Percentiles rank a stretch among this genome's conserved stretches.
Conservation (phyloP, 2,329 filamentous ascomycete species). For the Emergomyces orientalis region DNA sequence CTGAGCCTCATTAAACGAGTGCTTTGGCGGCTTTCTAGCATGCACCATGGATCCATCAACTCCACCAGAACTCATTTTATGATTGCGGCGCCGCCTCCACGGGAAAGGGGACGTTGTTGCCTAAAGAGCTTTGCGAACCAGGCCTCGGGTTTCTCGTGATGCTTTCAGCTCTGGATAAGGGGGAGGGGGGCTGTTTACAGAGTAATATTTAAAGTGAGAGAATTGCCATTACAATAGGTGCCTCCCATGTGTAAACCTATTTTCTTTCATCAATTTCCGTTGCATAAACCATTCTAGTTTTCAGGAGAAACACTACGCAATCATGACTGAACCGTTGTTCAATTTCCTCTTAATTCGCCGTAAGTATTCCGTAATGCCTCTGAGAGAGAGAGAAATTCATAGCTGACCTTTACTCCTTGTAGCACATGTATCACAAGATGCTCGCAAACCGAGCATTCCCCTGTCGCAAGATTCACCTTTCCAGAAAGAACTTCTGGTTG, state of each 20-base stretch:
- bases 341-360: background rate
- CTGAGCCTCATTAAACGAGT: background rate
- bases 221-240: background rate
- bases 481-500: background rate
- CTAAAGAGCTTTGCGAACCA: background rate
- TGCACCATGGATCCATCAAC: background rate
- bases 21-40: background rate
- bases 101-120: background rate
- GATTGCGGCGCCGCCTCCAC: background rate
- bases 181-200: background rate
- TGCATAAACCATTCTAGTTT: background rate
- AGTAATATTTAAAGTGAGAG: background rate
- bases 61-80: background rate
- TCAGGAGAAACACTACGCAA: background rate
- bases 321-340: background rate
- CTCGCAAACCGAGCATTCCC: background rate
- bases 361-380: background rate
- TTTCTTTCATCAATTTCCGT: background rate
- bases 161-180: background rate
- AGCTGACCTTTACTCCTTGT: background rate
- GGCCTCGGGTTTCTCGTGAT: background rate
- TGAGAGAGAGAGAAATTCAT: background rate
- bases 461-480: background rate
- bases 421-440: background rate
- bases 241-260: background rate